These are phyloP conservation scores for Kluyveromyces dobzhanskii DNA, from an alignment of 805 yeast species.

Conservation along the genomic window DNA sequence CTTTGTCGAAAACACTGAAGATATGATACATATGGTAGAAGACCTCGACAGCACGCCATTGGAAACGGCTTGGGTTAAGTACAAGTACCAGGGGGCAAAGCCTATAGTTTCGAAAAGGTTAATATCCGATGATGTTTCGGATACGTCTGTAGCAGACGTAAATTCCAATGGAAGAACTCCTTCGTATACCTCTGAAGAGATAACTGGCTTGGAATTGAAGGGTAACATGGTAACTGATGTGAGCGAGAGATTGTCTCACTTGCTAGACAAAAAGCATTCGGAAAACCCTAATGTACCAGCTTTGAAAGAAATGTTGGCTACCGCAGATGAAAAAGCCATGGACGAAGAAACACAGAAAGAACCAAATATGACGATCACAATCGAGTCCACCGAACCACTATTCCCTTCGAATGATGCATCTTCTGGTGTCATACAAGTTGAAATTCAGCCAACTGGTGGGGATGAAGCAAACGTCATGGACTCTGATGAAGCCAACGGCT, in stretches of 20 bases:
- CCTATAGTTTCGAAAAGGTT: not conserved
- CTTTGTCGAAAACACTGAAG: not conserved
- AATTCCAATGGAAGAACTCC: not conserved
- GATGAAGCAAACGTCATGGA: slow-evolving; percentile 6
- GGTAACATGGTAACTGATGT: slow-evolving; percentile 12
- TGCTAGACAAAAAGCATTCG: slow-evolving; percentile 8
- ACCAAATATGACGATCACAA: slow-evolving; percentile 8
- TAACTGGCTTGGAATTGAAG: slow-evolving; percentile 11
- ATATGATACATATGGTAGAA: not conserved
- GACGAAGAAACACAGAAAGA: slow-evolving; percentile 2
- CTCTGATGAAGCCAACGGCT: slow-evolving; percentile 7
- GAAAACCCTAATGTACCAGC: slow-evolving; percentile 8
- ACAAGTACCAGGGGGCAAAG: not conserved
- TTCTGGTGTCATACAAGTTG: slow-evolving; percentile 8
- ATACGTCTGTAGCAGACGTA: not conserved
- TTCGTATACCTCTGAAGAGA: slow-evolving; percentile 1
- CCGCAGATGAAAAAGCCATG: slow-evolving; percentile 7
- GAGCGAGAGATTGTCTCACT: slow-evolving; percentile 10
- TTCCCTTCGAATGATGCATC: slow-evolving; percentile 5
- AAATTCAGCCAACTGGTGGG: slow-evolving; percentile 6
- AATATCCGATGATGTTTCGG: slow-evolving; percentile 4
- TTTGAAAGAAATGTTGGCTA: slow-evolving; percentile 15
- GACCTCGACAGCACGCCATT: not conserved
- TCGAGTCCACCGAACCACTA: slow-evolving; percentile 21
- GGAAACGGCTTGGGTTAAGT: slow-evolving; percentile 3